Evolutionary conservation across 1,284 basidiomycete genomes (phyloP).

Genomic region (Phaffia rhodozyma): DNA sequence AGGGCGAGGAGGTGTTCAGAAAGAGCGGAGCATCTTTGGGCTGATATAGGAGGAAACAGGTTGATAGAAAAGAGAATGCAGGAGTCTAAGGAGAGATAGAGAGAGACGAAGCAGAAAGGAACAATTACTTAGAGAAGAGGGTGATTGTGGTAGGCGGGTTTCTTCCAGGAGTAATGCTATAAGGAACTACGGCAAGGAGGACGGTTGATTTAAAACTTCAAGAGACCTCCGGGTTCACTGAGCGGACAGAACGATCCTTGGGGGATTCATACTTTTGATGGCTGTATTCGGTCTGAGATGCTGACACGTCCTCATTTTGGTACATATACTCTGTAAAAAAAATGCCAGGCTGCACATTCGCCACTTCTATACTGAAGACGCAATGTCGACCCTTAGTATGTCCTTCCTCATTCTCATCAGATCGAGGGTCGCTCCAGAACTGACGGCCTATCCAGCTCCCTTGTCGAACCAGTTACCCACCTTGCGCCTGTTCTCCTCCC

Average conservation of each 20-base stretch:
- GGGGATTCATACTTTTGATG: too few relatives aligned
- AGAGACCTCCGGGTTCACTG: too few relatives aligned
- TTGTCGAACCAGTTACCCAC: background rate
- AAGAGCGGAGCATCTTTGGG: background rate
- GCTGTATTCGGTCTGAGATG: background rate
- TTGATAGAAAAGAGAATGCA: background rate
- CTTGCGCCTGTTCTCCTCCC: slow-evolving; percentile 14
- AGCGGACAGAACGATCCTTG: too few relatives aligned
- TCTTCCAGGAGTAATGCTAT: background rate
- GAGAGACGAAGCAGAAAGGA: background rate
- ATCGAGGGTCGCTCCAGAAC: background rate
- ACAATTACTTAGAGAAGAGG: background rate
- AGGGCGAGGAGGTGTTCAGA: background rate
- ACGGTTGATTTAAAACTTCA: too few relatives aligned
- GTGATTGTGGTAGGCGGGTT: background rate
- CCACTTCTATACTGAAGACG: background rate
- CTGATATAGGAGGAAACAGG: background rate
- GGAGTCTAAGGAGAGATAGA: background rate
- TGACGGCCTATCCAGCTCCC: background rate
- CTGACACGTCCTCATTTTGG: background rate
- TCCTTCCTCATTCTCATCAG: background rate
- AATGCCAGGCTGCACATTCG: background rate
- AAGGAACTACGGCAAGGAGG: too few relatives aligned
- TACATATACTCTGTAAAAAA: background rate
- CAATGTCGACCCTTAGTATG: background rate